phyloP scores from a whole-genome alignment of 2,329 filamentous ascomycete species.

The Aspergillus thermomutatus region DNA sequence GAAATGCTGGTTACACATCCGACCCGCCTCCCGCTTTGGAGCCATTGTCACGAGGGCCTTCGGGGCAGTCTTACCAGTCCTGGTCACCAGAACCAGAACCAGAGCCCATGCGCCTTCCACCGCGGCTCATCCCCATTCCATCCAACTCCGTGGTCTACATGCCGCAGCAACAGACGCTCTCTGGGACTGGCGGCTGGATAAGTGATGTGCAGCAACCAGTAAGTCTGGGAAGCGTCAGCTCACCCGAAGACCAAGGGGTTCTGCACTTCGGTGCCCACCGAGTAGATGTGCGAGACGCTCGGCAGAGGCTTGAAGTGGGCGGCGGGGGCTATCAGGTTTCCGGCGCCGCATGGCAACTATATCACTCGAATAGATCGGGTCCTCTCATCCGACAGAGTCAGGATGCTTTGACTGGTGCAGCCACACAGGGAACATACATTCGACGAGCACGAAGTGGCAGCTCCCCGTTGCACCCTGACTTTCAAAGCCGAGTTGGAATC shows the following conservation, averaged over 20 bases:
- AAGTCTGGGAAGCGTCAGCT: too few species aligned
- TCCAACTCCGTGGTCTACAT: slow-evolving; percentile 15
- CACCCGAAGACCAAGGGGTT: background rate
- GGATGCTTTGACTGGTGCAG: slow-evolving; percentile 15
- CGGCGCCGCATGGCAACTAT: slow-evolving; percentile 19
- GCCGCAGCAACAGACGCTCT: slow-evolving; percentile 16
- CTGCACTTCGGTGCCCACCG: slow-evolving; percentile 27
- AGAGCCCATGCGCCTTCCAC: slow-evolving; percentile 30
- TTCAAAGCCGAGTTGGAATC: too few species aligned
- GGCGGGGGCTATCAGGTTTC: slow-evolving; percentile 12
- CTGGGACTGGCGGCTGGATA: slow-evolving; percentile 21
- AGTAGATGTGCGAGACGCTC: slow-evolving; percentile 30
- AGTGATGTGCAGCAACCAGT: slow-evolving; percentile 5
- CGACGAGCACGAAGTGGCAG: slow-evolving; percentile 30
- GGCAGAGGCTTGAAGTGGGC: slow-evolving; percentile 20
- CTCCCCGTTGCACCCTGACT: background rate
- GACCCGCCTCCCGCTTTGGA: slow-evolving; percentile 24
- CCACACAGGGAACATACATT: slow-evolving; percentile 14
- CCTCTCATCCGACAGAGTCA: slow-evolving; percentile 24
- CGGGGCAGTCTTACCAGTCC: slow-evolving; percentile 33
- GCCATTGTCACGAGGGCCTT: slow-evolving; percentile 33
- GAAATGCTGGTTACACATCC: slow-evolving; percentile 21
- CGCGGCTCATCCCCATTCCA: slow-evolving; percentile 23
- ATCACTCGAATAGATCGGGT: slow-evolving; percentile 28
- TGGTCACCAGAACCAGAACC: slow-evolving; percentile 39